Evolutionary conservation across 345 rosid genomes (phyloP), one percentile per base, ranked within the genome.

Genomic region (Euphorbia pulcherrima): DNA sequence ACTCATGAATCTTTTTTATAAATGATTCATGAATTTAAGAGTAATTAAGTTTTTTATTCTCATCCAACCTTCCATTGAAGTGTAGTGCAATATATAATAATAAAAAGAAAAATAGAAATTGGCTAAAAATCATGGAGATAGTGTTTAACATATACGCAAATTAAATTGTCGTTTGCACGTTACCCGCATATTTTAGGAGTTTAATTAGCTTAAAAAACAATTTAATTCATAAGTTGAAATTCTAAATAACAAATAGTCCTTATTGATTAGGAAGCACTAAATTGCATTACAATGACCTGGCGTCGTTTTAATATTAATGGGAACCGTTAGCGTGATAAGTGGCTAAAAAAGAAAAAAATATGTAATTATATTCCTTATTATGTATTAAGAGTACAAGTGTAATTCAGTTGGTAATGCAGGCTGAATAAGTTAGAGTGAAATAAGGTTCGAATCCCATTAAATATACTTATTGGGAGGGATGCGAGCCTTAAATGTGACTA

Each of bases 61-160:
- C 1, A 7, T 44, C 50, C 50, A 12, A 44, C 50, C 50, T 44
- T 44, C 16, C 33, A 58, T n/a, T n/a, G 17, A 10, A 33, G 50
- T n/a, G 17, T 14, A 33, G 50, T 44, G 50, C 50, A 44, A 44
- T 44, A n/a, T n/a, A 58, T 18, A 24, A 37, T 33, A 8, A 33
- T 14, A 20, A 13, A 57, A 20, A 27, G 27, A 17, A 29, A 7
- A 40, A 37, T n/a, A 7, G 44, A 20, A n/a, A 37, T 37, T 20
- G 10, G 47, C 65, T 40, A 62, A 39, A 18, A 33, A 18, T 30
- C 3, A 57, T 12, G 16, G 50, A 44, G 50, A 44, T 26, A 10
- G 37, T 26, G 35, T 27, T 56, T 27, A 56, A 27, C 60, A 56
- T 29, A 58, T 29, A 58, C 40, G 62, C 62, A 61, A 44, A 9